Conservation (phyloP, 202 grass and related monocot species). For the Eragrostis tef region DNA sequence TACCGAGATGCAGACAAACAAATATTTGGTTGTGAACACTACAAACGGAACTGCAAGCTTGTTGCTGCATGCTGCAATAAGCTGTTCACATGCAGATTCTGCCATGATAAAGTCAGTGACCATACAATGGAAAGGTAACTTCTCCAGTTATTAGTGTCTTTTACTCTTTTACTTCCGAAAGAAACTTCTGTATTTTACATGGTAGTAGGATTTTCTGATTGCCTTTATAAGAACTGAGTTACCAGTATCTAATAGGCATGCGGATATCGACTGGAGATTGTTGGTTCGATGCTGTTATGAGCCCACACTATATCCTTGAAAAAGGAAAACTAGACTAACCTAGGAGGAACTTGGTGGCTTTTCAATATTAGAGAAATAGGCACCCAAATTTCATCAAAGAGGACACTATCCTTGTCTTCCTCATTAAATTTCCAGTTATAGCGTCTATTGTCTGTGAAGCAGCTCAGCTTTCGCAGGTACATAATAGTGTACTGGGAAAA, state of each 20-base stretch:
- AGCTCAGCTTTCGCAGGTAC: neutral
- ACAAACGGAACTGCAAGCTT: conserved; percentile 96
- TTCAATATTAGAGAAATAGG: neutral
- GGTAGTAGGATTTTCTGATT: neutral
- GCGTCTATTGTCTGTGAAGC: neutral
- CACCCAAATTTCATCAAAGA: neutral
- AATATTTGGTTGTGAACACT: conserved; percentile 94
- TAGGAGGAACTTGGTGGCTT: neutral
- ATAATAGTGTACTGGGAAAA: neutral
- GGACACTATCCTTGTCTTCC: neutral
- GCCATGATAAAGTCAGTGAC: conserved; percentile 96
- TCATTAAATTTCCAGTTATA: neutral
- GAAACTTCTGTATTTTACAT: conserved; percentile 16
- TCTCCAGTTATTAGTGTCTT: conserved; percentile 17
- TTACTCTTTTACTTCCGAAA: neutral
- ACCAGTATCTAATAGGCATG: conserved; percentile 20
- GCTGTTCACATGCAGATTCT: conserved; percentile 94
- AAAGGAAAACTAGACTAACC: neutral
- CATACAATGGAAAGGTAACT: conserved; percentile 92
- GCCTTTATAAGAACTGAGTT: neutral
- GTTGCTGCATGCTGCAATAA: conserved; percentile 88
- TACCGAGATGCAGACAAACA: conserved; percentile 69
- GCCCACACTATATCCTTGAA: neutral
- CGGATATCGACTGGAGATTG: neutral
- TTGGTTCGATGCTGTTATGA: conserved; percentile 16